These are phyloP conservation scores for Colletotrichum lupini DNA, from an alignment of 2,329 filamentous ascomycete genomes.

Conservation along the genomic window DNA sequence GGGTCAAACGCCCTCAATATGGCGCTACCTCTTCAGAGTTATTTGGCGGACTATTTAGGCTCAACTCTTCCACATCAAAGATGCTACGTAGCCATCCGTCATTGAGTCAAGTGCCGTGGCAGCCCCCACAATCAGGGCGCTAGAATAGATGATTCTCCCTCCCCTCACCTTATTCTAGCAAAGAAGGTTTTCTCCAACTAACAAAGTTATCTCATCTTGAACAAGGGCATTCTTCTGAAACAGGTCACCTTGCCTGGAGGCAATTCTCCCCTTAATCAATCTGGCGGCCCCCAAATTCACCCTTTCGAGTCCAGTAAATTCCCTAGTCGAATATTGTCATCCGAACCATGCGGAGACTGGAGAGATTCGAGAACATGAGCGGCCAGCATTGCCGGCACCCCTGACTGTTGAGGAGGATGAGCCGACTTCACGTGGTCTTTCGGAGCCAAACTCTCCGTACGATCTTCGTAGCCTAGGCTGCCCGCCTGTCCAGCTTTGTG, in stretches of 20 bases:
- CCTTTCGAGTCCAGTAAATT: too few relatives aligned
- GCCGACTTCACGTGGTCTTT: constrained; percentile 1
- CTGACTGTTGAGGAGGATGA: neutral
- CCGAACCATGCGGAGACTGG: constrained; percentile 1
- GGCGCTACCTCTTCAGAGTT: neutral
- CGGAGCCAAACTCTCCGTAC: constrained; percentile 18
- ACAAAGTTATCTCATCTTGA: neutral
- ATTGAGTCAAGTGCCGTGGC: neutral
- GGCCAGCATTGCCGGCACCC: neutral
- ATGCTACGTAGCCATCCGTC: neutral
- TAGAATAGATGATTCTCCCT: neutral
- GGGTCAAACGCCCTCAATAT: neutral
- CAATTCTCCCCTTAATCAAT: constrained; percentile 26
- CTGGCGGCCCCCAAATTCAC: neutral
- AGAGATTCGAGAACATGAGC: neutral
- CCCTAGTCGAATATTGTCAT: constrained; percentile 9
- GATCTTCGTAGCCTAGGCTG: neutral
- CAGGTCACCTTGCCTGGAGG: neutral
- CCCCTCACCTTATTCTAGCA: neutral
- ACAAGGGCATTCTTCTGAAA: neutral
- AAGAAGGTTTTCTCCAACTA: constrained; percentile 17
- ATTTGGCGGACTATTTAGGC: neutral
- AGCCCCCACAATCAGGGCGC: neutral
- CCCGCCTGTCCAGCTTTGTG: neutral
- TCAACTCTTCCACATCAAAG: neutral